Evolutionary conservation across 495 filamentous ascomycete species (phyloP), one percentile per base, ranked within the genome.

Genomic region (Aspergillus ostianus): DNA sequence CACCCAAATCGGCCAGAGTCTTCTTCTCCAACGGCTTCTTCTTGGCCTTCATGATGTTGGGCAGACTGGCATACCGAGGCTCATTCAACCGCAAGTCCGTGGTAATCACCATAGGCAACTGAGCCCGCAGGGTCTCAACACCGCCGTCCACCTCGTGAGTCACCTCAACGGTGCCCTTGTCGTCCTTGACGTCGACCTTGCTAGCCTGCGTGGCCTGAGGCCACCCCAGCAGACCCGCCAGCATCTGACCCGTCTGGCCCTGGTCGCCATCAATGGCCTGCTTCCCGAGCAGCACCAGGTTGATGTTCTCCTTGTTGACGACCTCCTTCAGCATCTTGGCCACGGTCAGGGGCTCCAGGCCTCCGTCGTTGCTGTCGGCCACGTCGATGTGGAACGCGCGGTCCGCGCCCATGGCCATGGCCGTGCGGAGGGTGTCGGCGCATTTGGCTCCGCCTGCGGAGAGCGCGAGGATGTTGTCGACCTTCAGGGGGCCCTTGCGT

Each of bases 21-120:
- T 90, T 89, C 88, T 96, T 98, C 73, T 92, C 90, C 65, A 98
- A 67, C 66, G 89, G 88, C 87, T 98, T 98, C 90, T 98, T 98
- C 89, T 98, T 98, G 56, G 94, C 94, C 86, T 97, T 98, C 95
- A 98, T 98, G 59, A 98, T 98, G 75, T 97, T 97, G 65, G 91
- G 93, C 82, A 98, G 71, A 73, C 85, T 96, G 53, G 92, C 93
- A 76, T 97, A 98, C 53, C 95, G 77, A 56, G 94, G 95, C 84
- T 95, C 90, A 72, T 98, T 98, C 76, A 98, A 77, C 47, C 94
- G 79, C 75, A 98, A 73, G 84, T 98, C 94, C 60, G 94, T 96
- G 59, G 94, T 98, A 59, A 98, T 87, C 20, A 98, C 76, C 87
- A 96, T 83, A 0, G 94, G 94, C 75, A 98, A 71, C 79, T 87